Base-by-base conservation (phyloP, 768 basidiomycete genomes). In the Leccinum uliginosum region DNA sequence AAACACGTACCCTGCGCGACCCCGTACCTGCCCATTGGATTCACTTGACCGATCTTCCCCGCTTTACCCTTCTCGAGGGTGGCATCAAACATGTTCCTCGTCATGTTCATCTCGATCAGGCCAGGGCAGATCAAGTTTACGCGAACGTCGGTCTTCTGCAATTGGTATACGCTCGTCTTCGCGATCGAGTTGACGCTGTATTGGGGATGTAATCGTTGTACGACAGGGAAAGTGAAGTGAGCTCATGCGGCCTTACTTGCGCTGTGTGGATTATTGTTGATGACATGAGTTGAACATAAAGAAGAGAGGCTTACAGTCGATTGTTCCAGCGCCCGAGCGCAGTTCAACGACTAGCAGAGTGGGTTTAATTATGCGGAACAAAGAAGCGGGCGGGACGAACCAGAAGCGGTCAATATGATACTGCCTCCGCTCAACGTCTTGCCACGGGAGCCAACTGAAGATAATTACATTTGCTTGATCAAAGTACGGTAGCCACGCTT, bases 61-160 rank as follows among this genome's bases (percentile, higher is more conserved):
- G 74, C 79, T n/a, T 77, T 88, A 9, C 94, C 94, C 24, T 85
- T 81, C 56, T 83, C 70, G 23, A 87, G 83, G 26, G 94, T 93
- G 50, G 80, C 80, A 26, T 89, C 83, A 64, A 98, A 98, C 30
- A 86, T 80, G n/a, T 62, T 67, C 49, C 72, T 75, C 3, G 95
- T 95, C 92, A 98, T 97, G 50, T 86, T 89, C 9, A 93, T 98
- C 75, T 96, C 90, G 65, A 97, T 93, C 56, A 97, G 74, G 14
- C 93, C 94, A 5, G 95, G 94, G 66, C 93, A 95, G 62, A 97
- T 84, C 46, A 86, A 78, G 71, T 93, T 96, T 60, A 97, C 87
- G 45, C 94, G 89, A 61, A 98, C 81, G 71, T 93, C 88, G 1
- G 84, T 86, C 67, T 80, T 87, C 61, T 86, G 80, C 21, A 96